Base-by-base conservation (phyloP, 768 basidiomycete genomes). In the Clitopilus hobsonii region DNA sequence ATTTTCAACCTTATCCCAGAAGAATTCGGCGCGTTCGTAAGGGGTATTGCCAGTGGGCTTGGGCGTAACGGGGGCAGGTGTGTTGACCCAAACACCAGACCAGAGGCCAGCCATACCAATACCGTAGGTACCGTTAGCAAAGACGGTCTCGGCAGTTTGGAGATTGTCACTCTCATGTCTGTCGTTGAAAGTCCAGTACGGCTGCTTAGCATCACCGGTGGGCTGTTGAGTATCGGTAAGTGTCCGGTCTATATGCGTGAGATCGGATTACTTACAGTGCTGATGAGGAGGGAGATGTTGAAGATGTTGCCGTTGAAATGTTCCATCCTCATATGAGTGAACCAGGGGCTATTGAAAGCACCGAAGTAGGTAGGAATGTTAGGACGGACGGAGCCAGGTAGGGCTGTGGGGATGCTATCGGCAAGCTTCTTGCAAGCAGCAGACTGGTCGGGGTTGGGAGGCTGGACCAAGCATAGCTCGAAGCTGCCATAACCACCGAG, bases 301-400 rank as follows among this genome's bases (percentile, higher is more conserved):
- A 65, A 70, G 14, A 56, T 6, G 25, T 65, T 63, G 5, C 56
- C 61, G 28, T 63, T 56, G 38, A 66, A 68, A 38, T 70, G 69
- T 5, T 58, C 53, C 2, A 68, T 28, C 10, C 53, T 54, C n/a
- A 65, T 26, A 45, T 69, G 64, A 3, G 63, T 52, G 0, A 52
- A 18, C 49, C 54, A 61, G 14, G 58, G 52, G 10, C 53, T 57
- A 8, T 60, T 49, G 63, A 65, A 67, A 23, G 45, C 54, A 1
- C 45, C 57, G 14, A 70, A 53, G 7, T 68, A 57, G 0, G 67
- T 69, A 1, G 68, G 67, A 1, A 66, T 53, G 2, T 51, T 49
- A 3, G 60, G 36, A 49, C 65, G 56, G 20, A 66, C 47, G 28
- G 26, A 20, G 6, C 57, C 62, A 1, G 66, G 66, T 38, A 68